These are phyloP conservation scores for Psilocybe tampanensis DNA, from an alignment of 768 basidiomycete genomes.

Conservation along the genomic window DNA sequence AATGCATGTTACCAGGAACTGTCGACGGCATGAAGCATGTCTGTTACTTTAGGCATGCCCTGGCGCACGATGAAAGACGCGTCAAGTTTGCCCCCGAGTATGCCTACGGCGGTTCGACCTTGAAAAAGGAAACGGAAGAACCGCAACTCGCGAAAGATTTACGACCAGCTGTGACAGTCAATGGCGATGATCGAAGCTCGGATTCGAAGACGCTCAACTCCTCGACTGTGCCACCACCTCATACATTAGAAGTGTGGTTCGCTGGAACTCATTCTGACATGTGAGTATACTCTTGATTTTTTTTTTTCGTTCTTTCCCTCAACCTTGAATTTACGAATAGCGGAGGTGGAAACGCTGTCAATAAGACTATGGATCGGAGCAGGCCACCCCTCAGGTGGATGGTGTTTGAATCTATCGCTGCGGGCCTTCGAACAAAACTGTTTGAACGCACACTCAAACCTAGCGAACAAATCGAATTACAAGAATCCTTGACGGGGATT, in stretches of 20 bases:
- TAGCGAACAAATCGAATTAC: conserved; percentile 11
- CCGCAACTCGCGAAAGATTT: too few species aligned
- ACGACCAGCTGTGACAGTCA: too few species aligned
- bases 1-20: conserved; percentile 18
- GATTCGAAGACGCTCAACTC: neutral
- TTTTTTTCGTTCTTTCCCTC: neutral
- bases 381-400: conserved; percentile 27
- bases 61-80: conserved; percentile 35
- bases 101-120: conserved; percentile 8
- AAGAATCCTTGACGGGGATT: conserved; percentile 21
- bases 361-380: conserved; percentile 19
- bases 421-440: conserved; percentile 17
- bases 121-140: too few species aligned
- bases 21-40: conserved; percentile 27
- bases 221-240: conserved; percentile 6
- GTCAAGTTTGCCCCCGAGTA: too few species aligned
- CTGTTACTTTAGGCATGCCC: conserved; percentile 35
- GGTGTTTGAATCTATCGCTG: conserved; percentile 20
- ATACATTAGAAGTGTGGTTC: conserved; percentile 34
- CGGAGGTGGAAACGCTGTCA: conserved; percentile 22
- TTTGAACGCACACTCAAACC: conserved; percentile 7
- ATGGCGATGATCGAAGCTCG: too few species aligned
- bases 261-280: conserved; percentile 29
- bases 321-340: neutral
- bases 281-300: neutral